Base-by-base conservation (phyloP, 163 green algal genomes). In the Botryococcus braunii region DNA sequence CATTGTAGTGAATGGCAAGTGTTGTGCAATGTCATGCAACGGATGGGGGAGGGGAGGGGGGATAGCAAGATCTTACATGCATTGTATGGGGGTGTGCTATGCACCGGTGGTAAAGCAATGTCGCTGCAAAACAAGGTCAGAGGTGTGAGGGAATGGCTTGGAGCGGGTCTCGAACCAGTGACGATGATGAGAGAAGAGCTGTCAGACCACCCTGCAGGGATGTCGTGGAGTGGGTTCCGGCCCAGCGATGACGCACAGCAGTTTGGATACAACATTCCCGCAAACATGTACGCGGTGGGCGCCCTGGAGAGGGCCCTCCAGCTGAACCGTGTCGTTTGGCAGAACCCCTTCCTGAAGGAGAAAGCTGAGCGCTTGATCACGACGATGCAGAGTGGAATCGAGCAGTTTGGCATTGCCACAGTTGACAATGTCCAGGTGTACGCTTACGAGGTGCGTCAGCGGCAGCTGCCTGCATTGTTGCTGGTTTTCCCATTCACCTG, bases 141-240 rank as follows among this genome's bases (percentile, higher is more conserved):
- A n/a, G n/a, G n/a, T n/a, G n/a, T n/a, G n/a, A n/a, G n/a, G n/a
- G n/a, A n/a, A n/a, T n/a, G n/a, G n/a, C n/a, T n/a, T n/a, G n/a
- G n/a, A n/a, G n/a, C n/a, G n/a, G n/a, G n/a, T n/a, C n/a, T n/a
- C n/a, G n/a, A n/a, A n/a, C n/a, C n/a, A n/a, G n/a, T n/a, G n/a
- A n/a, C n/a, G n/a, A n/a, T n/a, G n/a, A n/a, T n/a, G n/a, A n/a
- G n/a, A n/a, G n/a, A n/a, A n/a, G n/a, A n/a, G n/a, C n/a, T n/a
- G n/a, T 6, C 2, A 38, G 21, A 27, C 34, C 21, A 29, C 29
- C 47, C 13, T 29, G 55, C 58, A 71, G 83, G 83, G 62, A 89
- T 89, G 83, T 74, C 81, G 3, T 89, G 83, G 83, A 82, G 69
- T 40, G 83, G 74, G 4, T 88, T 82, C 73, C 79, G 81, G 4